Evolutionary conservation across 257 asterid genomes (phyloP), one percentile per base, ranked within the genome.

Genomic region (Ocimum tenuiflorum): DNA sequence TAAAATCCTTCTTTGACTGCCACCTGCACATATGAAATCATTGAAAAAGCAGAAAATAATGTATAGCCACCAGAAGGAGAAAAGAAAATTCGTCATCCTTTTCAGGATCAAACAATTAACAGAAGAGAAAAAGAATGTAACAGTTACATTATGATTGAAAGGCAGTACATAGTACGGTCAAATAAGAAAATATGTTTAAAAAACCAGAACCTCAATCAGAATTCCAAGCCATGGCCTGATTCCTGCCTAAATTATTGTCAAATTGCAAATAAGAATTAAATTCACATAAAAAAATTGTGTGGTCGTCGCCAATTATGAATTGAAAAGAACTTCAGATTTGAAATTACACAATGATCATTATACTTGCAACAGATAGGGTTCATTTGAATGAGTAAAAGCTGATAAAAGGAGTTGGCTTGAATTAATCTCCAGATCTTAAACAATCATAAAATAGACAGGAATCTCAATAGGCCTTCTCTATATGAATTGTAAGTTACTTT

Each of bases 1-100:
- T 86, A 67, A 94, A 94, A 76, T 94, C 99, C 82, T 83, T 86
- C 82, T 82, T 94, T 15, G 89, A 74, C 50, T 82, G 85, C 97
- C 99, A 80, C 99, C 99, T 94, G 92, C n/a, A n/a, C n/a, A n/a
- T n/a, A n/a, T n/a, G n/a, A n/a, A n/a, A n/a, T n/a, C n/a, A n/a
- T n/a, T n/a, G n/a, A n/a, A n/a, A n/a, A n/a, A n/a, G n/a, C n/a
- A n/a, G n/a, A n/a, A n/a, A n/a, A n/a, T n/a, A n/a, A n/a, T n/a
- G n/a, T n/a, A n/a, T n/a, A n/a, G n/a, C n/a, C n/a, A n/a, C n/a
- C n/a, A n/a, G n/a, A n/a, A n/a, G n/a, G n/a, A n/a, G n/a, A n/a
- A n/a, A n/a, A n/a, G n/a, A n/a, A n/a, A n/a, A n/a, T n/a, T n/a
- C n/a, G n/a, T n/a, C n/a, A n/a, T 31, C 35, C 31, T 24, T n/a